Conservation (phyloP, 805 yeast genomes). For the Wickerhamiella brachini region DNA sequence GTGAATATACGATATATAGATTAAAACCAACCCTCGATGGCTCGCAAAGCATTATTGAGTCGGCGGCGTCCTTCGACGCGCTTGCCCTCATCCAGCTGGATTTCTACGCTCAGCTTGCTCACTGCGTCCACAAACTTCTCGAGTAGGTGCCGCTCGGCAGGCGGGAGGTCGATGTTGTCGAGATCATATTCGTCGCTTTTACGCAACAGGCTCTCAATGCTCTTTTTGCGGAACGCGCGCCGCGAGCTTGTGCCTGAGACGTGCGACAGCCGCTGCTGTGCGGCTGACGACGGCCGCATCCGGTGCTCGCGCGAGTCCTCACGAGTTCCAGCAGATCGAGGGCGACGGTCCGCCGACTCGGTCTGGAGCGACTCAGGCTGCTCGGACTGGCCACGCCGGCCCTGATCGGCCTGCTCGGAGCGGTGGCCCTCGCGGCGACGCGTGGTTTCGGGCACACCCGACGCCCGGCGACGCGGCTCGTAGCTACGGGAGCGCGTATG, state of each 20-base stretch:
- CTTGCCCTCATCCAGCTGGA: conserved; percentile 72
- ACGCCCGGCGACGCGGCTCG: neutral
- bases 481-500: neutral
- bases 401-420: neutral
- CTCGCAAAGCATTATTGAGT: conserved; percentile 67
- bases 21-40: conserved; percentile 64
- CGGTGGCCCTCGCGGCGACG: neutral
- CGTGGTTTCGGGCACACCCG: neutral
- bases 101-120: conserved; percentile 76
- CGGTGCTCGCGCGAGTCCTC: neutral
- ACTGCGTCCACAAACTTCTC: conserved; percentile 80
- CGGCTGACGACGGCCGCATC: neutral
- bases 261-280: neutral
- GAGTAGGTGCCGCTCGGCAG: conserved; percentile 61
- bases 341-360: neutral
- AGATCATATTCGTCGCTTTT: conserved; percentile 36
- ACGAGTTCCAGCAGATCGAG: neutral
- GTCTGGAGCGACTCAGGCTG: neutral
- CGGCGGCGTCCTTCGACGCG: conserved; percentile 69
- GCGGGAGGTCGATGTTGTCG: conserved; percentile 55
- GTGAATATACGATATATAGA: neutral
- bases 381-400: neutral
- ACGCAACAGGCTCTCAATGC: conserved; percentile 18
- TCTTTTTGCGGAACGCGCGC: conserved; percentile 14
- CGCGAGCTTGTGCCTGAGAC: neutral